A percentile compares a stretch with the other conserved stretches of the same genome.
phyloP scores from a whole-genome alignment of 2,329 filamentous ascomycete genomes.

The Achaetomium macrosporum region DNA sequence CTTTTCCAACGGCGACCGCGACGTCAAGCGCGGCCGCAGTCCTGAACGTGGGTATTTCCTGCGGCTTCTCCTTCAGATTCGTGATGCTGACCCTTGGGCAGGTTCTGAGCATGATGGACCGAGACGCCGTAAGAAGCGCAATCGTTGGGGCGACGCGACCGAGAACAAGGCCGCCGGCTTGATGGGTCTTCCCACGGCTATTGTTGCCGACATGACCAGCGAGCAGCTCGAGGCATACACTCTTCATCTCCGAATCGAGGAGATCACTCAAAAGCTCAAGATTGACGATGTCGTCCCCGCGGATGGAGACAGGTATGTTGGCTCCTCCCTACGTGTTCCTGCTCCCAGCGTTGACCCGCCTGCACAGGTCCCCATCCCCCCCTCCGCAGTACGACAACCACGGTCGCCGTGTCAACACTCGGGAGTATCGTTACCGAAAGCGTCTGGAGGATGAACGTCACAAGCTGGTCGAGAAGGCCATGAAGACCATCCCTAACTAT shows the following conservation, averaged over 20 bases:
- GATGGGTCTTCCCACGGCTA: constrained; percentile 95
- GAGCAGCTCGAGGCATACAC: constrained; percentile 98
- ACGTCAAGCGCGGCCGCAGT: constrained; percentile 84
- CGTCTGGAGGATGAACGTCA: constrained; percentile 97
- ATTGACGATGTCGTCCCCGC: constrained; percentile 98
- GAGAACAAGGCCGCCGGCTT: constrained; percentile 98
- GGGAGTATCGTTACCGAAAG: constrained; percentile 98
- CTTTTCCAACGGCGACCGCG: constrained; percentile 35
- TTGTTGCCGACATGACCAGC: constrained; percentile 95
- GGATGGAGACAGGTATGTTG: constrained; percentile 82
- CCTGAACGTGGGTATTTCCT: constrained; percentile 61
- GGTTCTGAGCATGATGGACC: constrained; percentile 64
- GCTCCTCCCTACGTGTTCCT: background rate
- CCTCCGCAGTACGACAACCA: constrained; percentile 98
- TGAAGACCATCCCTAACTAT: constrained; percentile 99
- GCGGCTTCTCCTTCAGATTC: background rate
- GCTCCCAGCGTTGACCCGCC: constrained; percentile 18
- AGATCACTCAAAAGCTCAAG: constrained; percentile 97
- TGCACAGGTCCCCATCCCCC: constrained; percentile 79
- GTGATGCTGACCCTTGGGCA: constrained; percentile 28
- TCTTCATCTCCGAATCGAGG: constrained; percentile 92
- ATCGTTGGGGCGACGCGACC: constrained; percentile 93
- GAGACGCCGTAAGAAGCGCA: constrained; percentile 93
- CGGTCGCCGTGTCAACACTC: constrained; percentile 97
- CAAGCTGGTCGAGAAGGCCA: constrained; percentile 97